Base-by-base conservation (phyloP, 257 asterid genomes). In the Lantana camara region DNA sequence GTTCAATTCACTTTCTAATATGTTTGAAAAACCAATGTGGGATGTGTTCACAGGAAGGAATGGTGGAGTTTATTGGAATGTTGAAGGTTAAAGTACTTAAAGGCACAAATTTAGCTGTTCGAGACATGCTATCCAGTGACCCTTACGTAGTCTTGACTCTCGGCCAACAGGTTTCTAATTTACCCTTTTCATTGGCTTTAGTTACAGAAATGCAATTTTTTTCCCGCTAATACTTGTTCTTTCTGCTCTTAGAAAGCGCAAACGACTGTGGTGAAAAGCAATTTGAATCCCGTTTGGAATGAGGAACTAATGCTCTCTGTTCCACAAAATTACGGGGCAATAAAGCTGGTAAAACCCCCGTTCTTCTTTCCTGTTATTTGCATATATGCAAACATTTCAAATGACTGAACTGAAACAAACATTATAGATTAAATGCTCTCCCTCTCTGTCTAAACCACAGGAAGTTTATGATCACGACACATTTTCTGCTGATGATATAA, bases 231-330 rank as follows among this genome's bases (percentile, higher is more conserved):
- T 38, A 27, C 51, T 57, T 62, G 64, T 59, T 41, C 46, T 44
- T 73, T 68, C 47, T 67, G 49, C 79, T 52, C 47, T 48, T 66
- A 94, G 99, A 94, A 82, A 82, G 96, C 45, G 9, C 95, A 86
- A 80, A 90, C 99, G 12, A 22, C 89, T 22, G 86, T 88, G 55
- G 51, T 79, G 63, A 82, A 60, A 78, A 90, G 99, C 89, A 94
- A 88, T 71, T 76, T 94, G 73, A 94, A 90, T 72, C 99, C 99
- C 12, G 75, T 88, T 56, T 90, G 97, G 99, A 88, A 94, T 41
- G 94, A 94, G 77, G 98, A 90, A 52, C 82, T 94, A 24, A 88
- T 88, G 96, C 96, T 94, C 61, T 94, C 97, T 13, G 95, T 94
- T 65, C 99, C 99, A 63, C 87, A 90, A 66, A 67, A 90, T 46